Percentiles rank a stretch among this genome's conserved stretches.
These are phyloP conservation scores for Huiozyma naganishii DNA, from an alignment of 805 yeast genomes.

Conservation along the genomic window DNA sequence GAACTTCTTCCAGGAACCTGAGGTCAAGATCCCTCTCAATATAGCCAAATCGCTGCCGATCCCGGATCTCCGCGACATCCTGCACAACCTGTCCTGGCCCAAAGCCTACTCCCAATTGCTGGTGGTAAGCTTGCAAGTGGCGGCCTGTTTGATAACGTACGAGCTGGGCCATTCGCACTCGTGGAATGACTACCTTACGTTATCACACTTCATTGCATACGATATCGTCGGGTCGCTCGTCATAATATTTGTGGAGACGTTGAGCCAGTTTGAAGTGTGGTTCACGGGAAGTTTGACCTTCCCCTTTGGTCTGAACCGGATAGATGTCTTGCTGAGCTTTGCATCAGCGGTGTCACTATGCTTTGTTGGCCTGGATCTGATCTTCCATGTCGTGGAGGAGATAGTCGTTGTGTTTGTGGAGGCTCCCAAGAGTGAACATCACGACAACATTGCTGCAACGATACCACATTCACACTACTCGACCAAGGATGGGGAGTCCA, in stretches of 20 bases:
- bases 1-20: slow-evolving; percentile 92
- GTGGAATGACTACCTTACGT: slow-evolving; percentile 54
- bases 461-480: slow-evolving; percentile 28
- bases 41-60: slow-evolving; percentile 54
- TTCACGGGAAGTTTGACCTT: slow-evolving; percentile 64
- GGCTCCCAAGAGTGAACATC: slow-evolving; percentile 9
- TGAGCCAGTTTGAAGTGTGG: slow-evolving; percentile 94
- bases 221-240: slow-evolving; percentile 72
- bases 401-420: slow-evolving; percentile 34
- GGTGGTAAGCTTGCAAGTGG: slow-evolving; percentile 51
- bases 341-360: slow-evolving; percentile 74
- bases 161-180: slow-evolving; percentile 46
- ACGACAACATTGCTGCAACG: slow-evolving; percentile 24
- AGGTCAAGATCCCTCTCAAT: slow-evolving; percentile 59
- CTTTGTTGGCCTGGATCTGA: slow-evolving; percentile 83
- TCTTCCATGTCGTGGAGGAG: slow-evolving; percentile 83
- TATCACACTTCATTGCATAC: slow-evolving; percentile 80
- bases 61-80: slow-evolving; percentile 44
- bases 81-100: slow-evolving; percentile 43
- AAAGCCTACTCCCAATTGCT: slow-evolving; percentile 46
- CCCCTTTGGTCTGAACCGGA: slow-evolving; percentile 90
- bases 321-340: slow-evolving; percentile 80
- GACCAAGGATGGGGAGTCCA: slow-evolving; percentile 1
- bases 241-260: slow-evolving; percentile 59
- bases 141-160: slow-evolving; percentile 46